phyloP scores from a whole-genome alignment of 2,329 filamentous ascomycete species.

The Pseudocercospora eumusae region DNA sequence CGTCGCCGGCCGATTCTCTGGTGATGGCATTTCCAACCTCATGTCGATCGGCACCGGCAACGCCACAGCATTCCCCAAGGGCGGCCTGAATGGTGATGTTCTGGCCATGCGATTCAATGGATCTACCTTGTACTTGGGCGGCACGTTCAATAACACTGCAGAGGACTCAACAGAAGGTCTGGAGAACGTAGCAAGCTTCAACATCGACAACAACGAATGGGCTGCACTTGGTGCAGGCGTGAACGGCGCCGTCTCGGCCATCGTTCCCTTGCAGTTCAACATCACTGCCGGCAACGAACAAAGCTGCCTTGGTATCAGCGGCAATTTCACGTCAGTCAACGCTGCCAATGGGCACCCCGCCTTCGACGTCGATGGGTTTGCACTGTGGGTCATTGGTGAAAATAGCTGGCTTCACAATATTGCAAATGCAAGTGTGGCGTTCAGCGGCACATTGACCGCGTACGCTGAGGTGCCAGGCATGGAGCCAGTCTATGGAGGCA shows the following conservation, averaged over 20 bases:
- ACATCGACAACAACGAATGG: constrained; percentile 70
- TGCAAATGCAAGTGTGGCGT: constrained; percentile 59
- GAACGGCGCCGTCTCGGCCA: constrained; percentile 71
- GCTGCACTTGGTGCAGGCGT: constrained; percentile 79
- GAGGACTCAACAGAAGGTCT: constrained; percentile 64
- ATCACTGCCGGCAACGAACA: constrained; percentile 68
- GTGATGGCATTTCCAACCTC: constrained; percentile 69
- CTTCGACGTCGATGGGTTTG: constrained; percentile 71
- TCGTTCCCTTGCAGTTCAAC: constrained; percentile 79
- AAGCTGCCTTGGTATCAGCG: constrained; percentile 75
- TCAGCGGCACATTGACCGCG: constrained; percentile 72
- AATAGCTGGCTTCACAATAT: constrained; percentile 88
- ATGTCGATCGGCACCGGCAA: constrained; percentile 67
- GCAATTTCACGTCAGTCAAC: constrained; percentile 72
- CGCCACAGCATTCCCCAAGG: constrained; percentile 62
- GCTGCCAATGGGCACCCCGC: constrained; percentile 65
- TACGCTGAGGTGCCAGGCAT: constrained; percentile 65
- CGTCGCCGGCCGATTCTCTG: constrained; percentile 82
- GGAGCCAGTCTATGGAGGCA: constrained; percentile 75
- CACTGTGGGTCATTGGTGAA: constrained; percentile 84
- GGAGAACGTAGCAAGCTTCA: constrained; percentile 74
- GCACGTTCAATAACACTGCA: constrained; percentile 75
- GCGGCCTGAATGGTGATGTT: constrained; percentile 81
- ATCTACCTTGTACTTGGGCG: constrained; percentile 74
- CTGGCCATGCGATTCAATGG: constrained; percentile 67